Percentiles rank a stretch among this genome's conserved stretches.
Conservation (phyloP, 495 filamentous ascomycete genomes). For the Talaromyces ruber region DNA sequence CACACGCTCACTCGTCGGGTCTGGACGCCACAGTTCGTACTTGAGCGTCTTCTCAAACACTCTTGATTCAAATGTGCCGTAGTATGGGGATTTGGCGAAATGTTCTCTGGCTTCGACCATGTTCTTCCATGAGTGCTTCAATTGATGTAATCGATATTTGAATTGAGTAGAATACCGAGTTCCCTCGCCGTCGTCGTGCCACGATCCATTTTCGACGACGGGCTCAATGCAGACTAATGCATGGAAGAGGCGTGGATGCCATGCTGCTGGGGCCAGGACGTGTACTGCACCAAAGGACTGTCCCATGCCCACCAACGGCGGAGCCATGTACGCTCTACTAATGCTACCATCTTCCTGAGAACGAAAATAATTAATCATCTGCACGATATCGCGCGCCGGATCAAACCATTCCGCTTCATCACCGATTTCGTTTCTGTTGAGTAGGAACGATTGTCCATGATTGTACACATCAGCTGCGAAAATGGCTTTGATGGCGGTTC, state of each 20-base stretch:
- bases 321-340: slow-evolving; percentile 29
- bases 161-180: neutral
- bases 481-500: slow-evolving; percentile 22
- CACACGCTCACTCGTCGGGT: neutral
- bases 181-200: neutral
- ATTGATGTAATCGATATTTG: neutral
- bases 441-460: slow-evolving; percentile 21
- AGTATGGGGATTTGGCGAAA: slow-evolving; percentile 12
- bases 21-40: slow-evolving; percentile 10
- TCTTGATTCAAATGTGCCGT: slow-evolving; percentile 12
- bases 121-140: slow-evolving; percentile 13
- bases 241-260: slow-evolving; percentile 37
- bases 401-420: slow-evolving; percentile 35
- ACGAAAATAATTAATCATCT: slow-evolving; percentile 35
- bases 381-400: slow-evolving; percentile 35
- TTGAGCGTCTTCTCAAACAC: slow-evolving; percentile 15
- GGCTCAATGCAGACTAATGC: slow-evolving; percentile 37
- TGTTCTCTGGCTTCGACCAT: slow-evolving; percentile 8
- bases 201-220: slow-evolving; percentile 16
- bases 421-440: slow-evolving; percentile 12
- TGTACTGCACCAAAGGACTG: slow-evolving; percentile 36
- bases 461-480: slow-evolving; percentile 37
- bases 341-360: slow-evolving; percentile 8
- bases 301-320: slow-evolving; percentile 39
- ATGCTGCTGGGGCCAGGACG: slow-evolving; percentile 22